Base-by-base conservation (phyloP, 192 early-diverging fungal genomes). In the Entomortierella beljakovae region DNA sequence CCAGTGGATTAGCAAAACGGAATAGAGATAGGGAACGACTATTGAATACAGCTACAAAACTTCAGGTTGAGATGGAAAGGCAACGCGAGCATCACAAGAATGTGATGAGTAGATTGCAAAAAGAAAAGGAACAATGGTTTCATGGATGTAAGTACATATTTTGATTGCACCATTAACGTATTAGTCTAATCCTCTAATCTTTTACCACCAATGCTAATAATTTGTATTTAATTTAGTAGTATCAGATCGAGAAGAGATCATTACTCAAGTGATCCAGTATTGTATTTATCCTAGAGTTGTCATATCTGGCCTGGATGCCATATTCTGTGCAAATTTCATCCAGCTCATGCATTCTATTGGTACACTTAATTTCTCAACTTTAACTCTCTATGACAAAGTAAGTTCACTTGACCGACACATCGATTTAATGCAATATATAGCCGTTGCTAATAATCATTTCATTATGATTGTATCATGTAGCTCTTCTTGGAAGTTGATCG, bases 271-370 rank as follows among this genome's bases (percentile, higher is more conserved):
- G 6, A 82, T 94, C 16, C 93, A 95, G 58, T 84, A 89, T 68
- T 95, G 94, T 66, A 66, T 96, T 28, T 83, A 86, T 32, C 94
- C 94, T 23, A 84, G 95, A 31, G 81, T 87, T 46, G 43, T 88
- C 9, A 80, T 89, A 3, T 94, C 92, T 2, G 81, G 84, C 10
- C 65, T 84, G 3, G 94, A 96, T 72, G 94, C 95, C 0, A 68
- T 90, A 1, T 96, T 84, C 71, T 90, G 89, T 33, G 91, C 93
- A 9, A 88, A 91, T 65, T 93, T 94, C 68, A 82, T 94, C 26
- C 74, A 86, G 34, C 38, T 87, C 33, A 88, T 95, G 87, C 95
- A 96, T 52, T 75, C 81, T 6, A 66, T 95, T 6, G 91, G 89
- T 13, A 87, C 89, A 0, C 80, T 81, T 20, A 91, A 92, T 55